Evolutionary conservation across 192 early-diverging fungal species (phyloP), one percentile per base, ranked within the genome.

Genomic region (Endogone sp.): DNA sequence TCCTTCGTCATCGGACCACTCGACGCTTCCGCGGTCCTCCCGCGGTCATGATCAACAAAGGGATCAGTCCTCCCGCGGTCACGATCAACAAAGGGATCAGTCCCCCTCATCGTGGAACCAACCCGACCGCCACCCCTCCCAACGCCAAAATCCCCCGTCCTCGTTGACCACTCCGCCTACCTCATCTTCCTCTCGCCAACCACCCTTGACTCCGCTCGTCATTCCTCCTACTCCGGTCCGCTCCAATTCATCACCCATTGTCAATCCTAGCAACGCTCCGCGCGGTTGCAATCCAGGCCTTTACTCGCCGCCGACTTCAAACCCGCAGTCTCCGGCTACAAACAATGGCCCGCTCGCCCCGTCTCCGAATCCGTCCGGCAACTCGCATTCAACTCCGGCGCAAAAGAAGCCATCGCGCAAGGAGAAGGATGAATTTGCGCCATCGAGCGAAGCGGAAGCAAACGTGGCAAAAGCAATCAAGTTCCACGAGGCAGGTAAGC

Each of bases 401-500:
- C 20, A 23, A 57, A 71, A 62, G 49, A 75, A 68, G 66, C 66
- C 56, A 54, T 64, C 74, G 73, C 71, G 59, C 29, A 67, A 67
- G 27, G 16, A 49, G 16, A 67, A 67, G 25, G 65, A 67, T n/a
- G 56, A 55, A 23, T 55, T 67, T 28, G 55, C 29, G 23, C 25
- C 27, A 27, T 22, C 56, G 23, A 56, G 55, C 4, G 81, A 84
- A 29, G 75, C 77, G 2, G 91, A 90, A 23, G 82, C 86, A 27
- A 82, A 78, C 64, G 84, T 93, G 29, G 86, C 89, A 78, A 72
- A 73, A 29, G 92, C 88, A 4, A 90, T 93, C 63, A 71, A 84
- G 31, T 86, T 79, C 49, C 92, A 93, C 71, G 92, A 93, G 71
- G 63, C 83, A n/a, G 88, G 88, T 44, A 85, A 92, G 65, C 72